Evolutionary conservation across 164 flowering plant genomes (phyloP), one percentile per base, ranked within the genome.

Genomic region (Chimonanthus salicifolius): DNA sequence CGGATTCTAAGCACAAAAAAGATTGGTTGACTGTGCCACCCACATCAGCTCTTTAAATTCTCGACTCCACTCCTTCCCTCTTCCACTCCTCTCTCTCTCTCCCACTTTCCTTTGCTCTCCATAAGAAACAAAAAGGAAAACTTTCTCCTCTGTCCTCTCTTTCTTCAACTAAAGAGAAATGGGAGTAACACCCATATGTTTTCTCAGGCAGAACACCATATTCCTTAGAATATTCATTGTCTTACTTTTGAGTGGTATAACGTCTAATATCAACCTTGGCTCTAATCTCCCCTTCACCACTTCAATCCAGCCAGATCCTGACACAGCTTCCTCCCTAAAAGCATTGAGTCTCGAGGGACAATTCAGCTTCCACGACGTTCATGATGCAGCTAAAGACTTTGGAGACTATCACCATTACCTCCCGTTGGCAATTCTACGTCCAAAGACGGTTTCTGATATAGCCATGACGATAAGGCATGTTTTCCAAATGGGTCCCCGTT

Each of bases 301-400:
- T 48, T 49, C 54, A 5, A 62, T 45, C 15, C 9, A n/a, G 16
- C 68, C 80, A 11, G 67, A 20, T 49, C 68, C 69, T 10, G 49
- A 71, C n/a, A 47, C 62, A n/a, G 71, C 4, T 65, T 71, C 84
- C 15, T 83, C 86, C 18, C 65, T 89, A 5, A 70, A 71, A 60
- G 71, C 78, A 69, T 71, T 88, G 9, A 62, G 13, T 49, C 77
- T 88, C 7, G 83, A 86, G 2, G 94, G 94, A 5, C 70, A 84
- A 62, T 75, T 89, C 44, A 79, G 78, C 77, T 88, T 85, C 47
- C 77, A 84, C 4, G 78, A 84, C 66, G 51, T 80, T 44, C 79
- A 86, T 9, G 73, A 83, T 70, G 97, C 88, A 67, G 89, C 97
- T 65, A 85, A 77, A 48, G 98, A 94, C 80, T 94, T 91, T 62